phyloP scores from a whole-genome alignment of 2,329 filamentous ascomycete genomes.

The Dryadomyces quercus-mongolicae region DNA sequence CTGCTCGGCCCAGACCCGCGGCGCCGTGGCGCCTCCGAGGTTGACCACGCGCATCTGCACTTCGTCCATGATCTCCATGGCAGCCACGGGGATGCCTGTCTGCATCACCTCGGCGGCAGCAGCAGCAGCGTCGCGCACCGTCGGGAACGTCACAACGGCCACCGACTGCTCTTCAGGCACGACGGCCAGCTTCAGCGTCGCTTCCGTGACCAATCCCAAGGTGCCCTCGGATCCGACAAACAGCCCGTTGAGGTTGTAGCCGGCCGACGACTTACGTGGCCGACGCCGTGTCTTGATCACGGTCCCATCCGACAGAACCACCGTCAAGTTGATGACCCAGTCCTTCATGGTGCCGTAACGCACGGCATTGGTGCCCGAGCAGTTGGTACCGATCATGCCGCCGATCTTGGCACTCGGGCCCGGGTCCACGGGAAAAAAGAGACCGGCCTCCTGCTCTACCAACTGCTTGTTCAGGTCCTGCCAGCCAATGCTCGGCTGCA shows the following conservation, averaged over 20 bases:
- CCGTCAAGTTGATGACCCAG: slow-evolving; percentile 73
- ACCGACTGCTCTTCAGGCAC: slow-evolving; percentile 67
- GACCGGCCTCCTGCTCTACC: slow-evolving; percentile 46
- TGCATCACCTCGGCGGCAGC: slow-evolving; percentile 68
- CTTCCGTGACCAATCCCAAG: slow-evolving; percentile 69
- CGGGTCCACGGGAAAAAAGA: slow-evolving; percentile 90
- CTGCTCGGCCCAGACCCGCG: slow-evolving; percentile 58
- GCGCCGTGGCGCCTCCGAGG: slow-evolving; percentile 55
- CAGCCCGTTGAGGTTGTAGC: slow-evolving; percentile 70
- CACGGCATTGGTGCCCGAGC: slow-evolving; percentile 67
- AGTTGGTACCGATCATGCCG: slow-evolving; percentile 73
- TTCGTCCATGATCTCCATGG: slow-evolving; percentile 82
- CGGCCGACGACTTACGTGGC: slow-evolving; percentile 71
- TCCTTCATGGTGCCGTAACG: slow-evolving; percentile 81
- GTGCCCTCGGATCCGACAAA: slow-evolving; percentile 79
- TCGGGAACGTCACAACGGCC: slow-evolving; percentile 68
- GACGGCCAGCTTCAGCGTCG: slow-evolving; percentile 67
- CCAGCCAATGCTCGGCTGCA: slow-evolving; percentile 88
- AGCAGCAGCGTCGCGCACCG: slow-evolving; percentile 61
- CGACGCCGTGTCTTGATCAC: slow-evolving; percentile 67
- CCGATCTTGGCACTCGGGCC: slow-evolving; percentile 62
- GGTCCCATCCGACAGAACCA: slow-evolving; percentile 66
- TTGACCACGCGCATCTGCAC: slow-evolving; percentile 81
- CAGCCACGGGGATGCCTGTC: slow-evolving; percentile 58
- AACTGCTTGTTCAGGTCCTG: slow-evolving; percentile 69